phyloP scores from a whole-genome alignment of 1,139 yeast species.

The Scheffersomyces lignicola region DNA sequence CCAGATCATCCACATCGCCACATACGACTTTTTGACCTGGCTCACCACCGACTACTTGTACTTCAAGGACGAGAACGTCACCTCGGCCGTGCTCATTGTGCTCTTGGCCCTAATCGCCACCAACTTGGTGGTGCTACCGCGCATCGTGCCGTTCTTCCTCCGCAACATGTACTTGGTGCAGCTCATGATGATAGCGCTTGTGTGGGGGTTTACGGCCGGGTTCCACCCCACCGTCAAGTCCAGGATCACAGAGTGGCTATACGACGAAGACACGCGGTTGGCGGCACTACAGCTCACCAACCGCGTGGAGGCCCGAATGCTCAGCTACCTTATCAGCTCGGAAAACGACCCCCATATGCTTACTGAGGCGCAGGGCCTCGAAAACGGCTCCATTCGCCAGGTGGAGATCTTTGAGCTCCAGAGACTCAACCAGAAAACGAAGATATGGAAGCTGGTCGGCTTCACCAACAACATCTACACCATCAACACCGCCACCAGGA shows the following conservation, averaged over 20 bases:
- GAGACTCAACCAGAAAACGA: constrained; percentile 43
- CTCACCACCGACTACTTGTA: constrained; percentile 59
- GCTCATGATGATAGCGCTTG: constrained; percentile 28
- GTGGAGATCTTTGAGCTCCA: constrained; percentile 78
- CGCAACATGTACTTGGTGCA: constrained; percentile 30
- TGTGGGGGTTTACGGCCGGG: constrained; percentile 53
- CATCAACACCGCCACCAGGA: constrained; percentile 31
- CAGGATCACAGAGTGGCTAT: constrained; percentile 41
- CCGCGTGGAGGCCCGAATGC: constrained; percentile 41
- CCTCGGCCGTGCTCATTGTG: constrained; percentile 51
- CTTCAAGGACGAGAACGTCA: constrained; percentile 63
- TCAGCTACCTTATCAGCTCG: constrained; percentile 22
- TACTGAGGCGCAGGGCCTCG: constrained; percentile 18
- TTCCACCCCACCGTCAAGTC: constrained; percentile 59
- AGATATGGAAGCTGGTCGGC: constrained; percentile 63
- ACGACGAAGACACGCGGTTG: constrained; percentile 63
- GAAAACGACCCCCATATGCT: constrained; percentile 7
- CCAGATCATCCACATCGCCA: constrained; percentile 66
- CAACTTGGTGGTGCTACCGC: constrained; percentile 34
- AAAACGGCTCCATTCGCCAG: not conserved
- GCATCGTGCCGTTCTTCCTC: constrained; percentile 27
- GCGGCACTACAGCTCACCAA: constrained; percentile 47
- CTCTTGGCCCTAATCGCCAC: constrained; percentile 24
- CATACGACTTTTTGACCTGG: constrained; percentile 57
- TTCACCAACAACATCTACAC: constrained; percentile 58